Conservation (phyloP, 2,329 filamentous ascomycete genomes). For the Aspergillus puulaauensis region DNA sequence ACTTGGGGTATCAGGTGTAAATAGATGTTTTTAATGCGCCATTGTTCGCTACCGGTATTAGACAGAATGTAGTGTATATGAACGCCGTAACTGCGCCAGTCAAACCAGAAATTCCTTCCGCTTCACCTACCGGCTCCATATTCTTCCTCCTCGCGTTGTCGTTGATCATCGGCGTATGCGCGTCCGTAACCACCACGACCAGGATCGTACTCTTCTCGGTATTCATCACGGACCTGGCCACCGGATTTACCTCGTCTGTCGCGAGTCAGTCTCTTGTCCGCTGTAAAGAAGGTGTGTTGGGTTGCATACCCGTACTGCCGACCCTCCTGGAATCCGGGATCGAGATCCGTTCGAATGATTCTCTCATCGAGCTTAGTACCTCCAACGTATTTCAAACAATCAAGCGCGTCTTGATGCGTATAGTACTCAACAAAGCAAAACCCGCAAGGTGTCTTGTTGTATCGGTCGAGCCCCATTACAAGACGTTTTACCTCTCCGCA, state of each 20-base stretch:
- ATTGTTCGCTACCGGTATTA: constrained; percentile 27
- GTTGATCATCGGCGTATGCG: constrained; percentile 66
- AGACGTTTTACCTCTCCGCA: constrained; percentile 97
- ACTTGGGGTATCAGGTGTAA: constrained; percentile 30
- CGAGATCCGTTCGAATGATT: constrained; percentile 90
- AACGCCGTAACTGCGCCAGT: constrained; percentile 35
- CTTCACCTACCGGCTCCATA: constrained; percentile 56
- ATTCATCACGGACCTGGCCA: constrained; percentile 96
- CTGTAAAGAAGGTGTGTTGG: neutral
- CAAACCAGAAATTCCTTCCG: constrained; percentile 11
- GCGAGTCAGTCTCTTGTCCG: constrained; percentile 1
- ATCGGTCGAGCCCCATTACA: constrained; percentile 95
- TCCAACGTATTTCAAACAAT: constrained; percentile 98
- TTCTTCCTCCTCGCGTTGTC: constrained; percentile 58
- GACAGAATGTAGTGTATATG: constrained; percentile 27
- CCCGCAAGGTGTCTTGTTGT: constrained; percentile 95
- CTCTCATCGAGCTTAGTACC: constrained; percentile 98
- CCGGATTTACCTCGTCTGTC: constrained; percentile 80
- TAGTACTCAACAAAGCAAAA: constrained; percentile 99
- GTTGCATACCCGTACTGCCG: constrained; percentile 75
- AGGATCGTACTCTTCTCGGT: constrained; percentile 94
- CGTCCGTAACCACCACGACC: constrained; percentile 87
- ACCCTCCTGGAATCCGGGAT: constrained; percentile 94
- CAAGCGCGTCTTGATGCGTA: constrained; percentile 92
- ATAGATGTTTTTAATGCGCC: constrained; percentile 17